These are phyloP conservation scores for Pseudohalonectria lignicola DNA, from an alignment of 2,329 filamentous ascomycete species.

Conservation along the genomic window DNA sequence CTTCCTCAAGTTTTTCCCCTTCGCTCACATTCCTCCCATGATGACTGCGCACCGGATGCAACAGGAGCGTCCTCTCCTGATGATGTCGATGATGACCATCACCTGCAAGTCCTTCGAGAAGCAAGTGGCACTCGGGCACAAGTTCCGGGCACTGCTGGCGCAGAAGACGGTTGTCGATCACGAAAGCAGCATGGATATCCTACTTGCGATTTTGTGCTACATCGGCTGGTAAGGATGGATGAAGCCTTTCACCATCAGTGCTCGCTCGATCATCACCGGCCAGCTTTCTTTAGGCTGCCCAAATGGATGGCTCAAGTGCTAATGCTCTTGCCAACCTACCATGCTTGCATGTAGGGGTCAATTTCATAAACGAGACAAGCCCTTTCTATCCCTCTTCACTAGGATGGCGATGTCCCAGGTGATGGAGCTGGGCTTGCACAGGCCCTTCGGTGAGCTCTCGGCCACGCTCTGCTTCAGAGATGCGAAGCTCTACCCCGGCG, in stretches of 20 bases:
- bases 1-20: slow-evolving; percentile 30
- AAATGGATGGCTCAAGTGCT: no score
- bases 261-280: no score
- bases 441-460: slow-evolving; percentile 19
- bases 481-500: background rate
- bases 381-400: slow-evolving; percentile 28
- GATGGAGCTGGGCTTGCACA: slow-evolving; percentile 34
- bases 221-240: slow-evolving; percentile 24
- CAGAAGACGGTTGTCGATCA: slow-evolving; percentile 32
- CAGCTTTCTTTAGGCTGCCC: no score
- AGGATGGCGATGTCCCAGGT: slow-evolving; percentile 29
- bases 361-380: slow-evolving; percentile 21
- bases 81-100: slow-evolving; percentile 35
- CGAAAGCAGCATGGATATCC: slow-evolving; percentile 36
- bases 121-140: slow-evolving; percentile 26
- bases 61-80: slow-evolving; percentile 32
- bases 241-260: slow-evolving; percentile 16
- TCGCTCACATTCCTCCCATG: slow-evolving; percentile 25
- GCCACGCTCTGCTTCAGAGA: slow-evolving; percentile 19
- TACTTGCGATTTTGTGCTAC: slow-evolving; percentile 25
- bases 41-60: slow-evolving; percentile 25
- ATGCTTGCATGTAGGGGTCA: slow-evolving; percentile 11
- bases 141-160: slow-evolving; percentile 30
- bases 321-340: no score
- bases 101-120: slow-evolving; percentile 27